A percentile compares a stretch with the other conserved stretches of the same genome.
These are phyloP conservation scores for Trifolium repens DNA, from an alignment of 306 rosid species.

Conservation along the genomic window DNA sequence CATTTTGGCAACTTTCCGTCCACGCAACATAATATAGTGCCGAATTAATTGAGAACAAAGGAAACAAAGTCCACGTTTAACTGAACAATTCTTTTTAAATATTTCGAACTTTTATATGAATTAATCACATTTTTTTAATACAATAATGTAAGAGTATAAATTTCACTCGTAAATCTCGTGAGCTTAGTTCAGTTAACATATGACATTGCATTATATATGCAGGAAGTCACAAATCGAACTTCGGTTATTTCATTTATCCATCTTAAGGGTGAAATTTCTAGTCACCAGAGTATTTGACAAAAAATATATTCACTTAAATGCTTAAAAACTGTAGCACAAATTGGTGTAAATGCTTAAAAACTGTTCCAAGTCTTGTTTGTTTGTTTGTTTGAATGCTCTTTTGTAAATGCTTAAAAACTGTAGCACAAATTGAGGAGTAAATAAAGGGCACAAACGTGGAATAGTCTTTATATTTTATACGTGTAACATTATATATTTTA, in stretches of 20 bases:
- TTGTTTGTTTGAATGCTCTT: neutral
- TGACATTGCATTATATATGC: no score
- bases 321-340: no score
- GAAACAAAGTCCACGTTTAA: neutral
- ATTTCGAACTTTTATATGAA: neutral
- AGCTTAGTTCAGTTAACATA: no score
- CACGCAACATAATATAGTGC: constrained; percentile 12
- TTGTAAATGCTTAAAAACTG: neutral
- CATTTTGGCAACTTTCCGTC: neutral
- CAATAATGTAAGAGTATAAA: neutral
- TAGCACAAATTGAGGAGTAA: constrained; percentile 28
- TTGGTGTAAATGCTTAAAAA: no score
- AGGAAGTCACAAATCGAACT: no score
- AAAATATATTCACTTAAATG: no score
- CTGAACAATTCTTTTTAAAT: neutral
- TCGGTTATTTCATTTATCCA: no score
- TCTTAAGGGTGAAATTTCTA: no score
- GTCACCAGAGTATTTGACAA: no score
- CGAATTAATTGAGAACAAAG: neutral
- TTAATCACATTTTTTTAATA: neutral
- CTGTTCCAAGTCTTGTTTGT: neutral
- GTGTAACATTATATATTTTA: no score
- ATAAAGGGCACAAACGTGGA: constrained; percentile 32
- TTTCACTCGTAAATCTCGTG: no score
- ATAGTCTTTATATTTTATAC: neutral